Conservation (phyloP, 2,329 filamentous ascomycete species). For the Alternaria infectoria region DNA sequence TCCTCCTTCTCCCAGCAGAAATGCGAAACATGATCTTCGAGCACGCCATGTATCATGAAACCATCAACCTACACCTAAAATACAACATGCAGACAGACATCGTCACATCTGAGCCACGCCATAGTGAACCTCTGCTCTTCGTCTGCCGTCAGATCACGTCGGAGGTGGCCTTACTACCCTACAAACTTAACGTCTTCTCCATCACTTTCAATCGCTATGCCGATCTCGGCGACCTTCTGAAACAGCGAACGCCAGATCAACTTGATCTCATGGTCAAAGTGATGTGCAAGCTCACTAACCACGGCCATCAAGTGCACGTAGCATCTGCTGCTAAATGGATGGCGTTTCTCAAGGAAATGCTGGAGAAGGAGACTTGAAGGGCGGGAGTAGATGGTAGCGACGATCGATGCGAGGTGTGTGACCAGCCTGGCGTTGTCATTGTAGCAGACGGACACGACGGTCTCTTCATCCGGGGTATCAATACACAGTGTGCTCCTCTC, state of each 20-base stretch:
- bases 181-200: neutral
- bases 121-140: neutral
- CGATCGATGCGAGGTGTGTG: too few relatives aligned
- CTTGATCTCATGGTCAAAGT: neutral
- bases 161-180: neutral
- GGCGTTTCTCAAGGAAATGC: too few relatives aligned
- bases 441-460: rapidly evolving
- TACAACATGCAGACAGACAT: too few relatives aligned
- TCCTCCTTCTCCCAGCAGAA: neutral
- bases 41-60: neutral
- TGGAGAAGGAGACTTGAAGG: too few relatives aligned
- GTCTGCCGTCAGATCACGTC: neutral
- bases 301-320: neutral
- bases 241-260: neutral
- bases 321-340: neutral
- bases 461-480: rapidly evolving
- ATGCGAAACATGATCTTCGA: neutral
- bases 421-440: too few relatives aligned
- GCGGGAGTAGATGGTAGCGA: too few relatives aligned
- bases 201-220: rapidly evolving
- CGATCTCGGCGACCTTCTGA: neutral
- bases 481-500: neutral
- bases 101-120: too few relatives aligned
- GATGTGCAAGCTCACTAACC: neutral
- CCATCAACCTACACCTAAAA: too few relatives aligned